Percentiles rank a stretch among this genome's conserved stretches.
These are phyloP conservation scores for sunflower (Helianthus annuus) DNA, from an alignment of 129 eudicot genomes.

Conservation along the genomic window HanXRQr2.0-SUNRISE NC_035438.2:131831909-131832408, in stretches of 20 bases:
- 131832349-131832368: too few species aligned
- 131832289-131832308: too few species aligned
- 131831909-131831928: too few species aligned
- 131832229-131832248: background rate
- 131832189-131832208: background rate
- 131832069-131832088: background rate
- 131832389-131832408: too few species aligned
- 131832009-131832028: background rate
- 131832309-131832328: too few species aligned
- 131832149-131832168: slow-evolving; percentile 47
- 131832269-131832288: too few species aligned
- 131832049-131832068: background rate
- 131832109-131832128: background rate
- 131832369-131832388: too few species aligned
- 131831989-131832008: background rate
- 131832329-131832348: too few species aligned
- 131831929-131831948: too few species aligned
- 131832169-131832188: slow-evolving; percentile 52
- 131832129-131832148: background rate
- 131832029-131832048: background rate
- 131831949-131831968: too few species aligned
- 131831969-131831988: too few species aligned
- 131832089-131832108: background rate
- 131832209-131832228: background rate
- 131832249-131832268: background rate